A percentile compares a stretch with the other conserved stretches of the same genome.
Evolutionary conservation across 2,329 filamentous ascomycete genomes (phyloP).

Genomic region (Ceratocystis huliohia): DNA sequence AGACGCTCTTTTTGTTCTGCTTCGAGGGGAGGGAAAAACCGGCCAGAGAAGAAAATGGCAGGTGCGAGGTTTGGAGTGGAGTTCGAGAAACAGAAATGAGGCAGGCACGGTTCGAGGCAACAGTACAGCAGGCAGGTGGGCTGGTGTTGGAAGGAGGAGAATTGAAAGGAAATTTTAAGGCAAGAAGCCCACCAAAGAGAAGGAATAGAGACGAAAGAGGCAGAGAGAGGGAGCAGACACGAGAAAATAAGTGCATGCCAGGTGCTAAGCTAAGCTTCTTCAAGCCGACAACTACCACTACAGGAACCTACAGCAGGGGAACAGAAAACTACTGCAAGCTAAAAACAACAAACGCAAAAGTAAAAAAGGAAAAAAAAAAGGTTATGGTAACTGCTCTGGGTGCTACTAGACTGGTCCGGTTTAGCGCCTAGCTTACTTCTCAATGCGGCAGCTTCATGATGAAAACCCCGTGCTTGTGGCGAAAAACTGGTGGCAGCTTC

Average conservation of each 20-base stretch:
- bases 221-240: too few relatives aligned
- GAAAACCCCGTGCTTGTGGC: background rate
- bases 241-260: too few relatives aligned
- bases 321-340: background rate
- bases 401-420: background rate
- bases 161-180: background rate
- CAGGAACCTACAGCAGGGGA: background rate
- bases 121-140: background rate
- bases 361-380: too few relatives aligned
- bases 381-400: too few relatives aligned
- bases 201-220: too few relatives aligned
- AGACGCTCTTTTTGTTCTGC: too few relatives aligned
- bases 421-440: background rate
- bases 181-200: background rate
- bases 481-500: background rate
- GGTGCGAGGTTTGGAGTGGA: background rate
- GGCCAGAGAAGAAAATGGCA: slow-evolving; percentile 1
- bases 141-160: background rate
- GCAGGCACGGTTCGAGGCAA: background rate
- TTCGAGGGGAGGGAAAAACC: background rate
- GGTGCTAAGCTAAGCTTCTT: background rate
- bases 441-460: background rate
- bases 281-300: background rate
- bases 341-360: too few relatives aligned
- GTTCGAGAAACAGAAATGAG: background rate